Evolutionary conservation across 2,329 filamentous ascomycete genomes (phyloP).

Genomic region (Fusarium proliferatum): DNA sequence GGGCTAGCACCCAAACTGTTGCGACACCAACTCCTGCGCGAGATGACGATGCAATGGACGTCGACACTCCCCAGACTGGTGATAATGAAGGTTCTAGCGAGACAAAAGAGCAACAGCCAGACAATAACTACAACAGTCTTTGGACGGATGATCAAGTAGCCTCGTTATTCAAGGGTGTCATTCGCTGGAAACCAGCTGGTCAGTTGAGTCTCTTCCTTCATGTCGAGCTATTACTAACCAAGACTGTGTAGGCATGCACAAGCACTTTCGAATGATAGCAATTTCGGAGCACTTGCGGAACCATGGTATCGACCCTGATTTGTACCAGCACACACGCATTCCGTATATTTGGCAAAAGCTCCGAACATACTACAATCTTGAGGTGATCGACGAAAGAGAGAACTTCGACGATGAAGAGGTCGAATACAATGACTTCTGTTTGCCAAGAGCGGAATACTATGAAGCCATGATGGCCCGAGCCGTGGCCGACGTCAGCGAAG

Average conservation of each 20-base stretch:
- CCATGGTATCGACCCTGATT: constrained; percentile 79
- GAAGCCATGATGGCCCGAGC: constrained; percentile 60
- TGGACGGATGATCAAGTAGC: constrained; percentile 98
- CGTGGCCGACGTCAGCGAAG: constrained; percentile 59
- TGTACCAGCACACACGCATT: constrained; percentile 83
- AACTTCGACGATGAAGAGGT: constrained; percentile 70
- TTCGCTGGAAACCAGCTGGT: constrained; percentile 97
- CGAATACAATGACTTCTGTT: constrained; percentile 73
- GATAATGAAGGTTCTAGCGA: constrained; percentile 53
- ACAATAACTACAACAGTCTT: constrained; percentile 65
- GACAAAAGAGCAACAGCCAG: constrained; percentile 37
- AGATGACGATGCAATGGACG: constrained; percentile 71
- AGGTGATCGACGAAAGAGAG: constrained; percentile 86
- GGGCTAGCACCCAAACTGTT: constrained; percentile 62
- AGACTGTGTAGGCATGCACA: constrained; percentile 79
- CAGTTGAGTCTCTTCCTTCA: constrained; percentile 24
- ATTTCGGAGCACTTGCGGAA: constrained; percentile 84
- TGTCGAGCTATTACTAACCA: constrained; percentile 18
- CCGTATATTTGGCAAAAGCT: constrained; percentile 94
- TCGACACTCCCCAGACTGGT: constrained; percentile 66
- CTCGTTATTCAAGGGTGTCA: constrained; percentile 90
- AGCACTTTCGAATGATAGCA: constrained; percentile 91
- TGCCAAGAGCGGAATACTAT: constrained; percentile 63
- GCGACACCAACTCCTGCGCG: constrained; percentile 66
- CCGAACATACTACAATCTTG: constrained; percentile 83